Conservation (phyloP, 2,329 filamentous ascomycete species). For the Cytospora schulzeri region DNA sequence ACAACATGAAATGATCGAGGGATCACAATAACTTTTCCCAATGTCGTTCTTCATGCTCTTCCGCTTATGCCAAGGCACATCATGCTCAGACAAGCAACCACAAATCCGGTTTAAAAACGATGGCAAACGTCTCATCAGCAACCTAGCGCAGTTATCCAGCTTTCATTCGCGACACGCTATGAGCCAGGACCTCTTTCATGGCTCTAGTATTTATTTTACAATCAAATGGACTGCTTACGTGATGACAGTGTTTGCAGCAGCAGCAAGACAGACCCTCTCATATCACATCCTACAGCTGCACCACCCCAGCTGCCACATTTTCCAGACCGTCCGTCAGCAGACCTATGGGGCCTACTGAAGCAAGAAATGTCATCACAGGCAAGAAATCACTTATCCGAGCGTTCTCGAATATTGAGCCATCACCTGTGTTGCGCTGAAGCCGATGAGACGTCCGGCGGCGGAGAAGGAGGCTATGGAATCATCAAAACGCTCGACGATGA, state of each 20-base stretch:
- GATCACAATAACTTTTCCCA: conserved; percentile 34
- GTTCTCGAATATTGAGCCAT: conserved; percentile 29
- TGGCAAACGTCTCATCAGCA: conserved; percentile 35
- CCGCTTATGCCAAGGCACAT: conserved; percentile 33
- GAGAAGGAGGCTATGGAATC: conserved; percentile 15
- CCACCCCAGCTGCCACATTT: conserved; percentile 27
- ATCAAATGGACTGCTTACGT: no score
- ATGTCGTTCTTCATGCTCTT: conserved; percentile 31
- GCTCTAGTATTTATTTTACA: conserved; percentile 35
- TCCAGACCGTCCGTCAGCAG: conserved; percentile 37
- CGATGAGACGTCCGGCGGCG: conserved; percentile 33
- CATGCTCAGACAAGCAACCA: conserved; percentile 34
- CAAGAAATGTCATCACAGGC: conserved; percentile 32
- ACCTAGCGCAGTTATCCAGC: conserved; percentile 12
- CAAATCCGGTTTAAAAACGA: conserved; percentile 35
- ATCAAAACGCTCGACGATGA: no score
- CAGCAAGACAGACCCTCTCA: conserved; percentile 37
- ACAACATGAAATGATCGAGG: conserved; percentile 20
- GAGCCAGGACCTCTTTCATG: no score
- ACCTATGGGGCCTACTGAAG: conserved; percentile 35
- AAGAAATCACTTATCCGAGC: conserved; percentile 35
- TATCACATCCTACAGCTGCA: conserved; percentile 31
- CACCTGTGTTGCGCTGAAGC: conserved; percentile 35
- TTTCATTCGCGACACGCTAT: background rate
- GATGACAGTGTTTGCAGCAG: conserved; percentile 34